A percentile compares a stretch with the other conserved stretches of the same genome.
phyloP scores from a whole-genome alignment of 129 eudicot genomes.

The Flaveria bidentis region DNA sequence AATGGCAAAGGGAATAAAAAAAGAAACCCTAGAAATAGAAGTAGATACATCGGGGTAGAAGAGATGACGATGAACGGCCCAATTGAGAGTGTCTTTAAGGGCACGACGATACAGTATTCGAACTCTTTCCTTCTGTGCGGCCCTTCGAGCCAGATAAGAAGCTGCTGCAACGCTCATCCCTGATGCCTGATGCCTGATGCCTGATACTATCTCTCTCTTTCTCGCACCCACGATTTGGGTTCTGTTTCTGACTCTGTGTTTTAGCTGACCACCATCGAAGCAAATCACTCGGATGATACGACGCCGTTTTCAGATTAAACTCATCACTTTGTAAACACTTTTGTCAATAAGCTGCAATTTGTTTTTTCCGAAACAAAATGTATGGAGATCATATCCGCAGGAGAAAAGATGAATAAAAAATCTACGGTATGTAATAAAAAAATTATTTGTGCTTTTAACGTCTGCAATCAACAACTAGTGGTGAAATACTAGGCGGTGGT shows the following conservation, averaged over 20 bases:
- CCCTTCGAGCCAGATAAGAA: constrained; percentile 74
- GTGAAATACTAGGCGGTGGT: too few species aligned
- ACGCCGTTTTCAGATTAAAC: not conserved
- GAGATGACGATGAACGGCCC: constrained; percentile 99
- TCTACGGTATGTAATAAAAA: too few species aligned
- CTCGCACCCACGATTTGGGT: constrained; percentile 14
- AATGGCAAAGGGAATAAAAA: not conserved
- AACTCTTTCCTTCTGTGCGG: constrained; percentile 86
- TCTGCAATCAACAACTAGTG: too few species aligned
- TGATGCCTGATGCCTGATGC: not conserved
- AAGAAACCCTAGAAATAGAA: constrained; percentile 48
- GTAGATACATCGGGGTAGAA: constrained; percentile 81
- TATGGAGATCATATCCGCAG: too few species aligned
- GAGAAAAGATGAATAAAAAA: too few species aligned
- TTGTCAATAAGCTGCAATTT: too few species aligned
- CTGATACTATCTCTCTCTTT: constrained; percentile 25
- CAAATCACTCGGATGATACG: not conserved
- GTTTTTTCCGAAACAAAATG: too few species aligned
- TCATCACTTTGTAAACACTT: too few species aligned
- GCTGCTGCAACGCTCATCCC: constrained; percentile 64
- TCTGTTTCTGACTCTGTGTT: constrained; percentile 6
- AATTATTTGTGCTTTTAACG: too few species aligned
- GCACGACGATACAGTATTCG: constrained; percentile 80
- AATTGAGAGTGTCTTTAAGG: constrained; percentile 87
- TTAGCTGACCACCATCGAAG: not conserved